Evolutionary conservation across 371 early-diverging fungal genomes (phyloP), one percentile per base, ranked within the genome.

Genomic region (Lichtheimia hyalospora): DNA sequence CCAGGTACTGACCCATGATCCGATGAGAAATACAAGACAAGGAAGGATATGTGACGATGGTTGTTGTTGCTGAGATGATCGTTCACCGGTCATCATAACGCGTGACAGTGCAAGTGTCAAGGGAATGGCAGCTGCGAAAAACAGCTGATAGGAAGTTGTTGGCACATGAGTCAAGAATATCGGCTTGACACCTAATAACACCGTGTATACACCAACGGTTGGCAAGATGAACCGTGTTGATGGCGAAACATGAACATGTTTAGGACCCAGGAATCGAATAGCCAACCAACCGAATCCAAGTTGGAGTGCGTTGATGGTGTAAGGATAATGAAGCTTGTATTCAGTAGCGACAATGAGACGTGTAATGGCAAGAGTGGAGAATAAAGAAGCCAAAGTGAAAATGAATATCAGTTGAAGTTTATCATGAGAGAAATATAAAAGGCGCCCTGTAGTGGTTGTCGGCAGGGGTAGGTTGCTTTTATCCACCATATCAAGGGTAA

Each of bases 281-380:
- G 49, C 20, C 34, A 60, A 40, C 40, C 48, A 41, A 6, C 51
- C 55, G 10, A 62, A 34, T 7, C 28, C 49, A 16, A 62, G 56
- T 50, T 62, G 56, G 24, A 62, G 25, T 27, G 40, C 34, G 28
- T 54, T 28, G 50, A 54, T 42, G 28, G 41, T 39, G 55, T 62
- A 52, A 4, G 62, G 62, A 49, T 41, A 56, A 8, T 48, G 54
- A 27, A 62, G 56, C 43, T 62, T 62, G 43, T 50, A 62, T 51
- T 62, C 62, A 28, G 55, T 62, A 5, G 20, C n/a, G 4, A 49
- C 49, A 10, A 51, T 41, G 5, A 54, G 21, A 21, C 49, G 39
- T 6, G 52, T 42, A 8, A 42, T 42, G 49, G 56, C 20, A 28
- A 56, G 24, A 20, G 52, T 60, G 15, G 53, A 49, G 15, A 51